These are phyloP conservation scores for Begonia fuchsioides DNA, from an alignment of 306 rosid genomes.

Conservation along the genomic window DNA sequence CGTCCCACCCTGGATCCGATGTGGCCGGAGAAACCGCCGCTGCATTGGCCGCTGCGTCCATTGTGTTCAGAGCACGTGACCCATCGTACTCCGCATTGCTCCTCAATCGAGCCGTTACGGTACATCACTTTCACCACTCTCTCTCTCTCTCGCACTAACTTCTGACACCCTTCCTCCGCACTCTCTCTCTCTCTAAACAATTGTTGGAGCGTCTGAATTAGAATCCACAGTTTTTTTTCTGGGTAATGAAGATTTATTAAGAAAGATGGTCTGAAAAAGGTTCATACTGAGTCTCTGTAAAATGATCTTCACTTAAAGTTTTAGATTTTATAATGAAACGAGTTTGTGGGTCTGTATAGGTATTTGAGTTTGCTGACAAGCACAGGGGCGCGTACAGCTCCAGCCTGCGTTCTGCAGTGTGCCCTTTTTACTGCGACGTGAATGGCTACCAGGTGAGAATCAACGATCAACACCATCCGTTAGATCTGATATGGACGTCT, in stretches of 20 bases:
- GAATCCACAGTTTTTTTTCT: too few relatives aligned
- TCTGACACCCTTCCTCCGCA: neutral
- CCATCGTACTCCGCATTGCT: slow-evolving; percentile 66
- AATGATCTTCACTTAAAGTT: too few relatives aligned
- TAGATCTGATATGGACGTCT: slow-evolving; percentile 6
- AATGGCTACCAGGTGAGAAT: slow-evolving; percentile 75
- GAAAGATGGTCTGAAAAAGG: too few relatives aligned
- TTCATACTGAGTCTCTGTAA: too few relatives aligned
- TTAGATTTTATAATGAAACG: too few relatives aligned
- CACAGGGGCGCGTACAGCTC: slow-evolving; percentile 93
- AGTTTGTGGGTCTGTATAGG: slow-evolving; percentile 27
- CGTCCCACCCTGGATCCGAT: slow-evolving; percentile 83
- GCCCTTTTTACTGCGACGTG: slow-evolving; percentile 89
- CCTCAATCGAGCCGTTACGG: slow-evolving; percentile 92
- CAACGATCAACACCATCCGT: slow-evolving; percentile 13
- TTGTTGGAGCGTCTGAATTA: too few relatives aligned
- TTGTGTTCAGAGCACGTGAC: slow-evolving; percentile 95
- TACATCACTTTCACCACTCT: slow-evolving; percentile 29
- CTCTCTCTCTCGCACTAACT: neutral
- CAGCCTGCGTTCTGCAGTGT: slow-evolving; percentile 59
- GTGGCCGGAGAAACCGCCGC: slow-evolving; percentile 98
- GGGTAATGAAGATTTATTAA: too few relatives aligned
- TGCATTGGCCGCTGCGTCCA: slow-evolving; percentile 95
- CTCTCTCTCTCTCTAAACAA: neutral
- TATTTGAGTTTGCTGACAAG: slow-evolving; percentile 84